Conservation (phyloP, 352 stramenopile species). For the Globisporangium uncinulatum region DNA sequence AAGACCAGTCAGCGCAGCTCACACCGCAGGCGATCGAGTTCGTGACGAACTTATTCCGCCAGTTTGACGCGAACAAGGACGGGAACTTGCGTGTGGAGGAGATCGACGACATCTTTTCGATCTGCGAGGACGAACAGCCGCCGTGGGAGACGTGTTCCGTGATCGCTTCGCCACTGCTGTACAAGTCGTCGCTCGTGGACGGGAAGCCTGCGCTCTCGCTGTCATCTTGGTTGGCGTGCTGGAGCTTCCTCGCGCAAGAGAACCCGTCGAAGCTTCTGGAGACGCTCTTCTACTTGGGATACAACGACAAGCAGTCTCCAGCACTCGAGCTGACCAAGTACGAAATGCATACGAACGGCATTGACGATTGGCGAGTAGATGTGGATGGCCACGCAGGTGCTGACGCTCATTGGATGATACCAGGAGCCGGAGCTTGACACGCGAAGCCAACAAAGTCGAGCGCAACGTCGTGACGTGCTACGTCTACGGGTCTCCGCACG, state of each 20-base stretch:
- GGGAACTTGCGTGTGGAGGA: conserved; percentile 61
- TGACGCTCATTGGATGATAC: neutral
- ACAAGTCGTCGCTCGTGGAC: conserved; percentile 45
- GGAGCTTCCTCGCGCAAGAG: conserved; percentile 68
- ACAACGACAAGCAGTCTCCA: conserved; percentile 61
- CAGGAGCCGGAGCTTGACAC: conserved; percentile 45
- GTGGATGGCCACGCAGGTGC: neutral
- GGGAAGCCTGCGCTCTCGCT: conserved; percentile 48
- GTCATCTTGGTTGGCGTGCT: conserved; percentile 60
- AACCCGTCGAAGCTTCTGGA: conserved; percentile 71
- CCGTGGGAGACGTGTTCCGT: conserved; percentile 67
- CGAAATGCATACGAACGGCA: conserved; percentile 8
- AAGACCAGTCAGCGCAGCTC: conserved; percentile 75
- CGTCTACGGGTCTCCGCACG: conserved; percentile 38
- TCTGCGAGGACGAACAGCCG: conserved; percentile 62
- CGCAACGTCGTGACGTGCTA: conserved; percentile 72
- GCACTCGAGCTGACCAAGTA: conserved; percentile 67
- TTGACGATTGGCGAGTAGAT: neutral
- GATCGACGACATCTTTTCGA: conserved; percentile 77
- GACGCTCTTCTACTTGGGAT: conserved; percentile 80
- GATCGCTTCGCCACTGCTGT: conserved; percentile 48
- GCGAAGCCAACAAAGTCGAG: conserved; percentile 50
- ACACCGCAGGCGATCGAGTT: conserved; percentile 65
- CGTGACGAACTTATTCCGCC: conserved; percentile 63
- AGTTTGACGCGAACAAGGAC: conserved; percentile 85